phyloP scores from a whole-genome alignment of 2,329 filamentous ascomycete genomes.

The Colletotrichum melonis region DNA sequence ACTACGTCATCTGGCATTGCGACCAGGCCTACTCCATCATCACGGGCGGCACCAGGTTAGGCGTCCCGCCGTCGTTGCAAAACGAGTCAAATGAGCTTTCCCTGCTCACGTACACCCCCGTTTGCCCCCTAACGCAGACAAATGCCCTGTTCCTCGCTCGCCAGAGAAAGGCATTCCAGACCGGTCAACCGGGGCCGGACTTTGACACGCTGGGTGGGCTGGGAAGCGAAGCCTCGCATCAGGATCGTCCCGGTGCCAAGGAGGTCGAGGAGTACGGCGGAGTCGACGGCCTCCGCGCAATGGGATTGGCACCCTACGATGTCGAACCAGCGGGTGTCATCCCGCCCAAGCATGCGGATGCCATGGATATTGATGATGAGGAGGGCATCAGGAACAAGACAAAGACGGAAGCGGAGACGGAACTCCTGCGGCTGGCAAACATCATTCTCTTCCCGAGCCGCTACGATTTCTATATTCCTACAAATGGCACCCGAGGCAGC shows the following conservation, averaged over 20 bases:
- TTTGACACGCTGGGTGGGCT: slow-evolving; percentile 66
- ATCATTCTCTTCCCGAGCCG: slow-evolving; percentile 64
- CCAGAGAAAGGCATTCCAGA: slow-evolving; percentile 64
- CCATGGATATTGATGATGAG: slow-evolving; percentile 42
- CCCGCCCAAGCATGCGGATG: slow-evolving; percentile 39
- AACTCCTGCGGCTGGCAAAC: slow-evolving; percentile 65
- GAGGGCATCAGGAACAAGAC: slow-evolving; percentile 42
- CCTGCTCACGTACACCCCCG: slow-evolving; percentile 66
- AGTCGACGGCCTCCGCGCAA: slow-evolving; percentile 63
- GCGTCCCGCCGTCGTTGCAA: slow-evolving; percentile 40
- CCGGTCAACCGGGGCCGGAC: slow-evolving; percentile 65
- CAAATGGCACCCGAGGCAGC: slow-evolving; percentile 25
- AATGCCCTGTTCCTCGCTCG: slow-evolving; percentile 55
- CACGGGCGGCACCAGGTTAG: slow-evolving; percentile 48
- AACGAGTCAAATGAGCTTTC: slow-evolving; percentile 48
- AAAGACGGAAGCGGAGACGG: slow-evolving; percentile 57
- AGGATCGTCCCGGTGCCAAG: slow-evolving; percentile 59
- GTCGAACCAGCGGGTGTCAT: slow-evolving; percentile 48
- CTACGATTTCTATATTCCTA: slow-evolving; percentile 38
- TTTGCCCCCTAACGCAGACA: slow-evolving; percentile 59
- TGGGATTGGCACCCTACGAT: slow-evolving; percentile 67
- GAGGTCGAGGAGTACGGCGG: slow-evolving; percentile 64
- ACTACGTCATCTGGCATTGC: slow-evolving; percentile 70
- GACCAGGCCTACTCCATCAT: slow-evolving; percentile 68
- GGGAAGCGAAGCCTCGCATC: slow-evolving; percentile 63